Base-by-base conservation (phyloP, 495 filamentous ascomycete genomes). In the Neurospora sp. region DNA sequence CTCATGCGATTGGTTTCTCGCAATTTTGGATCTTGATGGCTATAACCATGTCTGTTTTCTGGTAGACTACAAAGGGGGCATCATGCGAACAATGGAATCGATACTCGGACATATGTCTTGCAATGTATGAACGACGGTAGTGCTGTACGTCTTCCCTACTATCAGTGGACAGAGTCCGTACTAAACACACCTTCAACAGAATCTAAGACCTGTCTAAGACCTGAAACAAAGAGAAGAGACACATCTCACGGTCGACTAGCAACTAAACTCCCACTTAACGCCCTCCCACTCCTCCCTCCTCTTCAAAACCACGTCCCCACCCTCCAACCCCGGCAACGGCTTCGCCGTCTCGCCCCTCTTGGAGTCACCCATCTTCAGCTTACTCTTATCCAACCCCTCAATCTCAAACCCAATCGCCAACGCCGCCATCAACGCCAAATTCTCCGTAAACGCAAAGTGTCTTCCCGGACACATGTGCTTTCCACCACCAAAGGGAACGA, bases 401-500 rank as follows among this genome's bases (percentile, higher is more conserved):
- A 84, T 69, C 3, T 87, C 83, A 74, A 81, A 87, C 9, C 81
- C 76, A 22, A 82, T 44, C 3, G 82, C 73, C 38, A 86, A 42
- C 35, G 80, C 77, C 3, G 77, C 78, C 40, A 81, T 76, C 40
- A 82, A 72, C 9, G 79, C 77, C 38, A 81, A 59, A 48, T 82
- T 83, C 74, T 85, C 84, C 9, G 79, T 79, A 20, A 77, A 75
- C 8, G 85, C 85, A 74, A 86, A 85, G 69, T 79, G 74, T 8
- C 83, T 73, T 0, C 85, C 85, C 1, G 85, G 85, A 74, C 85
- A 87, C 27, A 86, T 40, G 18, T 80, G 77, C 69, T 73, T 76
- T 9, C 85, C 85, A 5, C 84, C 85, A 16, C 85, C 84, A 72
- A 87, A 87, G 7, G 81, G 81, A 6, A 81, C 73, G 44, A 80